These are phyloP conservation scores for Pseudocercospora ulei DNA, from an alignment of 2,329 filamentous ascomycete genomes.

Conservation along the genomic window DNA sequence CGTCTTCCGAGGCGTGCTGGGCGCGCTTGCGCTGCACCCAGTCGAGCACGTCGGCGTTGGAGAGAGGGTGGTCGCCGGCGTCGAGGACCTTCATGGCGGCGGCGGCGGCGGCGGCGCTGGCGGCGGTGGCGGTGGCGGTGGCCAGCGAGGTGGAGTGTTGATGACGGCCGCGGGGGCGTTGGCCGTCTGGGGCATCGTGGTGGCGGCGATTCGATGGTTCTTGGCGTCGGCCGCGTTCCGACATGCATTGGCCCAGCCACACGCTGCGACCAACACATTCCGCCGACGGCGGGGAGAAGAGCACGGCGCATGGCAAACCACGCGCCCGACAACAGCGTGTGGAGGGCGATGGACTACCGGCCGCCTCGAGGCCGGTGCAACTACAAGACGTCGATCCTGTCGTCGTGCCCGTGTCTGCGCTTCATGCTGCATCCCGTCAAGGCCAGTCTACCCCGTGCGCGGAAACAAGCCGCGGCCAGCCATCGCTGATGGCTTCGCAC, in stretches of 20 bases:
- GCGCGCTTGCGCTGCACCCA: slow-evolving; percentile 30
- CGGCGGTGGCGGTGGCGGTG: no score
- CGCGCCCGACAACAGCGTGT: slow-evolving; percentile 39
- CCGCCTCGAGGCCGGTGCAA: slow-evolving; percentile 46
- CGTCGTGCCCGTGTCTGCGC: slow-evolving; percentile 45
- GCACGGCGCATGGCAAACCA: slow-evolving; percentile 28
- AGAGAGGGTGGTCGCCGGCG: slow-evolving; percentile 32
- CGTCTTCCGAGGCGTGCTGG: slow-evolving; percentile 31
- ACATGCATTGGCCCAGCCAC: no score
- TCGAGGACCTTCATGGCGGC: slow-evolving; percentile 32
- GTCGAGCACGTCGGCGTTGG: slow-evolving; percentile 33
- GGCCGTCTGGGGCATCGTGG: no score
- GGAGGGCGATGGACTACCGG: slow-evolving; percentile 45
- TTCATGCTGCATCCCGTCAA: slow-evolving; percentile 52
- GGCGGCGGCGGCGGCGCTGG: not conserved
- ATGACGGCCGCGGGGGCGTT: no score
- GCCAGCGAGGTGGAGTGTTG: no score
- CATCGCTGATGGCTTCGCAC: not conserved
- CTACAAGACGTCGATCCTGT: slow-evolving; percentile 41
- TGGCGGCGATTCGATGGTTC: no score
- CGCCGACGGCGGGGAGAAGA: no score
- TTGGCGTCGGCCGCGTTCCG: no score
- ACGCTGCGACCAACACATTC: not conserved
- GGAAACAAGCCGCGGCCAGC: no score
- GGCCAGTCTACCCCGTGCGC: no score